A percentile compares a stretch with the other conserved stretches of the same genome.
Conservation (phyloP, 2,329 filamentous ascomycete species). For the Phaeosphaeriaceae sp. region DNA sequence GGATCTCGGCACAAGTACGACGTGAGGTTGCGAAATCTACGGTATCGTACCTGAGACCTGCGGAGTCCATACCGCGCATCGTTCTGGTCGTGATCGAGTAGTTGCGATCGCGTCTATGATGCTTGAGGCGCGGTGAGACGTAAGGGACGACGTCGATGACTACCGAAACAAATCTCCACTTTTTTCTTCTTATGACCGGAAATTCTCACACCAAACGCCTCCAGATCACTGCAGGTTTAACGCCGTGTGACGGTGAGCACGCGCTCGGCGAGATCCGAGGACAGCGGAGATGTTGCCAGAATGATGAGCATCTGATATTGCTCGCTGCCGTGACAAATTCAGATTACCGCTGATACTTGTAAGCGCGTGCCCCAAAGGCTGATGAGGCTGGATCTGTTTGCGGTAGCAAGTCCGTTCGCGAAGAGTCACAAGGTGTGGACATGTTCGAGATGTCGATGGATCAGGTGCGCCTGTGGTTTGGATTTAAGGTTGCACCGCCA, state of each 20-base stretch:
- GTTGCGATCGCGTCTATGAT: not conserved
- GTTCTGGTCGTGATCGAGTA: not conserved
- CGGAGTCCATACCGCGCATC: not conserved
- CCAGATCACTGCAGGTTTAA: conserved; percentile 1
- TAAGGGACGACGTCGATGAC: conserved; percentile 12
- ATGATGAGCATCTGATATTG: not conserved
- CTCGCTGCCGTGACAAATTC: not conserved
- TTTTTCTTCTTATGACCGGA: conserved; percentile 12
- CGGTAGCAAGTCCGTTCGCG: not conserved
- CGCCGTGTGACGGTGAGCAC: conserved; percentile 23
- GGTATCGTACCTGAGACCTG: not conserved
- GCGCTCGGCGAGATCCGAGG: conserved; percentile 10
- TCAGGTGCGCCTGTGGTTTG: not conserved
- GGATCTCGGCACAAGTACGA: not conserved
- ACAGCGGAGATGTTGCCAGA: not conserved
- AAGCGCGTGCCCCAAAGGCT: not conserved
- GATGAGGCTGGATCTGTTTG: not conserved
- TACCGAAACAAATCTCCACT: conserved; percentile 12
- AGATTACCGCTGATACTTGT: not conserved
- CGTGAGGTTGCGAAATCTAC: not conserved
- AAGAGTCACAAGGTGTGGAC: conserved; percentile 1
- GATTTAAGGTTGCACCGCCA: not conserved
- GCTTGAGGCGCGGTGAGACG: conserved; percentile 2
- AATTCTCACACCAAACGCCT: conserved; percentile 15
- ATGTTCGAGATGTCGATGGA: not conserved